Conservation (phyloP, 176 grass and related monocot species). For the Bonia amplexicaulis region DNA sequence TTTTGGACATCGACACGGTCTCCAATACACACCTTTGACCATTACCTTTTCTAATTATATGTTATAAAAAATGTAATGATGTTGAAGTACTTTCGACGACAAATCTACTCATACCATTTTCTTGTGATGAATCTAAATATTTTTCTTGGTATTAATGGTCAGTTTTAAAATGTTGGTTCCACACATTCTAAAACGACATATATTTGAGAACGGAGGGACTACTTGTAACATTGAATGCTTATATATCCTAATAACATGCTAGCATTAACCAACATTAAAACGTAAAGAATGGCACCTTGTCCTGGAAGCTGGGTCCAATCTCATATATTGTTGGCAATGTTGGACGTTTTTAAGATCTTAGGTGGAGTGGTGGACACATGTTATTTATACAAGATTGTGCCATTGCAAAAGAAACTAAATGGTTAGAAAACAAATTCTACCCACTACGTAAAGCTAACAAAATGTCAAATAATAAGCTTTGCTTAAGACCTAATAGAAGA, state of each 20-base stretch:
- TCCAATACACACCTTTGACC: no score
- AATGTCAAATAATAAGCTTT: not conserved
- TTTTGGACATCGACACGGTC: no score
- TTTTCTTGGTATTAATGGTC: no score
- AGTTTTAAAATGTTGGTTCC: no score
- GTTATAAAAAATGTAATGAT: no score
- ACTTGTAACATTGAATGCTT: not conserved
- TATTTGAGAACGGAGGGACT: no score
- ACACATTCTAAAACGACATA: no score
- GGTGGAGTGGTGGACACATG: not conserved
- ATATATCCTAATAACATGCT: constrained; percentile 9
- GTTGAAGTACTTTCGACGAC: no score
- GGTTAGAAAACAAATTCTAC: not conserved
- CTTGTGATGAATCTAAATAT: no score
- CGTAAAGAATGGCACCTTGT: not conserved
- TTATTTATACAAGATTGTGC: not conserved
- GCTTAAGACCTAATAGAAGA: not conserved
- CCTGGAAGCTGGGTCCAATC: not conserved
- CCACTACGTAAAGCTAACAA: not conserved
- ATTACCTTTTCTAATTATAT: no score
- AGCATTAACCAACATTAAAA: not conserved
- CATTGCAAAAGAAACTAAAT: not conserved
- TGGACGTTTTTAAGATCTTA: not conserved
- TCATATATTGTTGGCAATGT: not conserved
- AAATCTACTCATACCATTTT: no score